A percentile compares a stretch with the other conserved stretches of the same genome.
phyloP scores from a whole-genome alignment of 75 land plant species.

The Isoetes taiwanensis region DNA sequence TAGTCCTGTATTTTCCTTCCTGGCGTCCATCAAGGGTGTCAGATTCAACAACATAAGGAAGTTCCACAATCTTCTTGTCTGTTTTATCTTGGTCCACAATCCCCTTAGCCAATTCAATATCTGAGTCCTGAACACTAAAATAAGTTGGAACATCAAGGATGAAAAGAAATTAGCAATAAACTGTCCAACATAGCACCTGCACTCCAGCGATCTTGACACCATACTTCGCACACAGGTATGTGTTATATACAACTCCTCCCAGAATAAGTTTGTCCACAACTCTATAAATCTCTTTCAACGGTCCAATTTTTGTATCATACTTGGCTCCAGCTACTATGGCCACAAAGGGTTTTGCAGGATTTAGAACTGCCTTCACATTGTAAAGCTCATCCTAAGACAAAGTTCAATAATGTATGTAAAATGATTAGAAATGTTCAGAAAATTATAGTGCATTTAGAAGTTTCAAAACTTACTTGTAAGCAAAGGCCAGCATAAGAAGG shows the following conservation, averaged over 20 bases:
- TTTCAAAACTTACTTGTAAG: slow-evolving; percentile 26
- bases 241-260: slow-evolving; percentile 37
- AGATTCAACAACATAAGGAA: slow-evolving; percentile 26
- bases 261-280: slow-evolving; percentile 35
- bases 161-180: not conserved
- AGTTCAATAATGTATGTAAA: slow-evolving; percentile 1
- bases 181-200: slow-evolving; percentile 13
- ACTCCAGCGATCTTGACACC: slow-evolving; percentile 40
- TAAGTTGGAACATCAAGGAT: slow-evolving; percentile 1
- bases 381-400: slow-evolving; percentile 22
- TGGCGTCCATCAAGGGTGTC: slow-evolving; percentile 29
- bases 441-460: not conserved
- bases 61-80: slow-evolving; percentile 32
- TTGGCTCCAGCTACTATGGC: slow-evolving; percentile 41
- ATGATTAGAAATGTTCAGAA: not conserved
- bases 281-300: slow-evolving; percentile 30
- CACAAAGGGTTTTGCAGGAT: slow-evolving; percentile 32
- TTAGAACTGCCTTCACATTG: slow-evolving; percentile 28
- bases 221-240: slow-evolving; percentile 41
- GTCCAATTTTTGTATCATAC: slow-evolving; percentile 45
- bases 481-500: slow-evolving; percentile 42
- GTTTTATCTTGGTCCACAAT: slow-evolving; percentile 30
- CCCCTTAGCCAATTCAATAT: slow-evolving; percentile 37
- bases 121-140: slow-evolving; percentile 27
- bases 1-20: slow-evolving; percentile 32